Conservation (phyloP, 129 eudicot genomes). For the Flaveria sonorensis region DNA sequence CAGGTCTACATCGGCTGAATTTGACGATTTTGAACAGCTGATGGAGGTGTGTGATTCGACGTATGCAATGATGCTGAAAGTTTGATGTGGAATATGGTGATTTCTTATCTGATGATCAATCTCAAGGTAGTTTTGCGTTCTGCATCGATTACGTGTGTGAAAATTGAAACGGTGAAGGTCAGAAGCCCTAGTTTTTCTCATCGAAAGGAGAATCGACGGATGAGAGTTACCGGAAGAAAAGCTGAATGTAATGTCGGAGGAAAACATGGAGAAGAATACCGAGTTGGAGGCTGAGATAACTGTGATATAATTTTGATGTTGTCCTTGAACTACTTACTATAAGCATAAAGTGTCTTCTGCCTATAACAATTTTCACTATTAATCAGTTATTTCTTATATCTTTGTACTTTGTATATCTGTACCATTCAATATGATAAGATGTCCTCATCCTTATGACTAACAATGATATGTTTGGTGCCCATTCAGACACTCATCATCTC, state of each 20-base stretch:
- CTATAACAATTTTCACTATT: too few relatives aligned
- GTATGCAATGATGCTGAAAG: too few relatives aligned
- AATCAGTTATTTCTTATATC: too few relatives aligned
- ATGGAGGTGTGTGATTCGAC: background rate
- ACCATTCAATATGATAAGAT: too few relatives aligned
- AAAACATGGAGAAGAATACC: constrained; percentile 16
- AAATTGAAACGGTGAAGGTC: background rate
- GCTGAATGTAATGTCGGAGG: background rate
- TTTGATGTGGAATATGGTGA: background rate
- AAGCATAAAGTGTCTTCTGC: too few relatives aligned
- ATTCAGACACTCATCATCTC: too few relatives aligned
- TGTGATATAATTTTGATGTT: background rate
- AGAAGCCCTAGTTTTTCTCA: constrained; percentile 15
- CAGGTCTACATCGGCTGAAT: background rate
- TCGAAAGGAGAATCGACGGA: constrained; percentile 9
- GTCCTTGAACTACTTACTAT: too few relatives aligned
- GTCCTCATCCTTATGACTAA: too few relatives aligned
- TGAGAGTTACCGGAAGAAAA: background rate
- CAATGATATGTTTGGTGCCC: too few relatives aligned
- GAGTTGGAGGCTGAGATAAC: constrained; percentile 6
- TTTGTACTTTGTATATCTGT: too few relatives aligned
- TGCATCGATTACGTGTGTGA: background rate
- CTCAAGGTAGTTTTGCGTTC: background rate
- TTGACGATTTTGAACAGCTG: background rate
- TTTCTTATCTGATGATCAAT: constrained; percentile 9